These are phyloP conservation scores for Lodderomyces parapsilosis DNA, from an alignment of 1,139 yeast species.

Conservation along the genomic window DNA sequence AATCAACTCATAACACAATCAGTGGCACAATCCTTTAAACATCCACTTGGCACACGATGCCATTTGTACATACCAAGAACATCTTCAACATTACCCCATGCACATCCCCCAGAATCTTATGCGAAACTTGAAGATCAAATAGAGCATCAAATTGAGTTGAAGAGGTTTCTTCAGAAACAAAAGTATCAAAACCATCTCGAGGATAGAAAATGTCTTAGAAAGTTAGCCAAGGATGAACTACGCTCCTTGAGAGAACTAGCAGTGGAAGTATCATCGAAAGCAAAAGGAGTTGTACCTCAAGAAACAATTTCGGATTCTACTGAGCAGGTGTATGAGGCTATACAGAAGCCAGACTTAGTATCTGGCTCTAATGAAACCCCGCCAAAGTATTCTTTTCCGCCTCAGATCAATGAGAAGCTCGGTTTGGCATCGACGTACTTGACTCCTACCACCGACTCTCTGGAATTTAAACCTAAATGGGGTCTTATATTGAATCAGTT, in stretches of 20 bases:
- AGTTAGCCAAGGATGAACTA: background rate
- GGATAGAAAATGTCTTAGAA: background rate
- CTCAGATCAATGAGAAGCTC: slow-evolving; percentile 38
- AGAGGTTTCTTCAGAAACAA: background rate
- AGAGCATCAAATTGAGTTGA: background rate
- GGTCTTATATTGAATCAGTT: slow-evolving; percentile 48
- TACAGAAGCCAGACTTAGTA: background rate
- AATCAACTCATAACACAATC: background rate
- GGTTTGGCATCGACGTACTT: slow-evolving; percentile 45
- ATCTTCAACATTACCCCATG: background rate
- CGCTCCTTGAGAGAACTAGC: background rate
- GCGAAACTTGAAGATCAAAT: background rate
- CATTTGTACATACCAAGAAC: background rate
- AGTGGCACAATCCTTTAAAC: background rate
- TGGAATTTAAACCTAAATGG: slow-evolving; percentile 43
- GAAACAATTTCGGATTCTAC: background rate
- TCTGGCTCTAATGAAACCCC: background rate
- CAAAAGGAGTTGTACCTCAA: background rate
- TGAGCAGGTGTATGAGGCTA: background rate
- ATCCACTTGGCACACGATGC: background rate
- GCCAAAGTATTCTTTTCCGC: slow-evolving; percentile 39
- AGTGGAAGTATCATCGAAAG: background rate
- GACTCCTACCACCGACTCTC: slow-evolving; percentile 24
- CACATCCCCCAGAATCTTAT: background rate
- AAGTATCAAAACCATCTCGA: background rate